phyloP scores from a whole-genome alignment of 208 protist genomes.

The Naegleria lovaniensis region DNA sequence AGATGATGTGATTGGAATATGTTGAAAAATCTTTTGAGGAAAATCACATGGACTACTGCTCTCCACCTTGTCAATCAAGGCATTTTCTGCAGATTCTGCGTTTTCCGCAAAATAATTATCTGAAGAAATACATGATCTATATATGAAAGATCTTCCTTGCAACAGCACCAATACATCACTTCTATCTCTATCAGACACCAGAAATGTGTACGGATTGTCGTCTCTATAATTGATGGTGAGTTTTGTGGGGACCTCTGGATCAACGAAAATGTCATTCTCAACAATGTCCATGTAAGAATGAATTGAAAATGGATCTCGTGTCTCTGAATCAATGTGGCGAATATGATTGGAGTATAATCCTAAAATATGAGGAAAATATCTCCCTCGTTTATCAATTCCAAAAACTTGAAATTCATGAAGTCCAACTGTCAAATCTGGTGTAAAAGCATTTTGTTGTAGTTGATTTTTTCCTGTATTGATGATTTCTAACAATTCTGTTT shows the following conservation, averaged over 20 bases:
- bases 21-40: not conserved
- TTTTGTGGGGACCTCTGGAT: not conserved
- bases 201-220: not conserved
- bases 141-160: not conserved
- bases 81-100: too few species aligned
- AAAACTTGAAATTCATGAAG: not conserved
- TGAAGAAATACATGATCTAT: not conserved
- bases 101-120: not conserved
- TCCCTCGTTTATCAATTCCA: not conserved
- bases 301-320: not conserved
- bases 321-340: not conserved
- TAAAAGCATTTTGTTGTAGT: not conserved
- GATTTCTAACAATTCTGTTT: not conserved
- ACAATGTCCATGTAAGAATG: not conserved
- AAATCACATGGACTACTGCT: not conserved
- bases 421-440: not conserved
- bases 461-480: not conserved
- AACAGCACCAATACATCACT: not conserved
- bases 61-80: not conserved
- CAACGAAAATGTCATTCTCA: not conserved
- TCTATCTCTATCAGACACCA: slow-evolving; percentile 17
- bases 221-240: not conserved
- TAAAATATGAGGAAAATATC: slow-evolving; percentile 1
- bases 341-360: not conserved
- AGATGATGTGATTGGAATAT: not conserved